Conservation (phyloP, 768 basidiomycete species). For the Termitomyces sp. region DNA sequence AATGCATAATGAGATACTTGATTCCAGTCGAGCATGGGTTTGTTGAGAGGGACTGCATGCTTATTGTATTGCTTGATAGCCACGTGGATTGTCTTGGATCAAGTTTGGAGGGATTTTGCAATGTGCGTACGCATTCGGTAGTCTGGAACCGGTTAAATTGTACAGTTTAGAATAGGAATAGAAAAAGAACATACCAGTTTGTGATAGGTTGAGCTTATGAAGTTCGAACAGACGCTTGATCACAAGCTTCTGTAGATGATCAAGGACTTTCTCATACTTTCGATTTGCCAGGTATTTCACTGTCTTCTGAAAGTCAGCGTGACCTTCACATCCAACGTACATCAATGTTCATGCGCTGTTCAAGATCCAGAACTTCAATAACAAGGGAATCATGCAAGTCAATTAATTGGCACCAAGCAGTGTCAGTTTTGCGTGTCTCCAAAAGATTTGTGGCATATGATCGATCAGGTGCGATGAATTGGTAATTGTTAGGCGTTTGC, state of each 20-base stretch:
- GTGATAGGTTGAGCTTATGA: too few species aligned
- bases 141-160: slow-evolving; percentile 20
- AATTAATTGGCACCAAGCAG: slow-evolving; percentile 13
- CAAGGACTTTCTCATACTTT: too few species aligned
- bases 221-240: too few species aligned
- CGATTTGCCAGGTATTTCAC: slow-evolving; percentile 11
- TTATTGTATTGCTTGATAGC: too few species aligned
- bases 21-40: slow-evolving; percentile 7
- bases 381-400: slow-evolving; percentile 14
- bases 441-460: slow-evolving; percentile 15
- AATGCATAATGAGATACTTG: too few species aligned
- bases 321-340: slow-evolving; percentile 21
- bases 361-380: slow-evolving; percentile 18
- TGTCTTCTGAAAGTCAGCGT: slow-evolving; percentile 19
- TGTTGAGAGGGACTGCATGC: not conserved
- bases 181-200: too few species aligned
- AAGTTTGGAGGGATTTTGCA: too few species aligned
- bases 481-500: slow-evolving; percentile 13
- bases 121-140: slow-evolving; percentile 1
- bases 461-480: slow-evolving; percentile 3
- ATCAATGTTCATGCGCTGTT: slow-evolving; percentile 22
- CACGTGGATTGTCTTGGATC: too few species aligned
- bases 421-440: slow-evolving; percentile 21
- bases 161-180: slow-evolving; percentile 40
- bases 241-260: too few species aligned